Evolutionary conservation across 2,329 filamentous ascomycete genomes (phyloP), one percentile per base, ranked within the genome.

Genomic region (Fusarium falciforme): DNA sequence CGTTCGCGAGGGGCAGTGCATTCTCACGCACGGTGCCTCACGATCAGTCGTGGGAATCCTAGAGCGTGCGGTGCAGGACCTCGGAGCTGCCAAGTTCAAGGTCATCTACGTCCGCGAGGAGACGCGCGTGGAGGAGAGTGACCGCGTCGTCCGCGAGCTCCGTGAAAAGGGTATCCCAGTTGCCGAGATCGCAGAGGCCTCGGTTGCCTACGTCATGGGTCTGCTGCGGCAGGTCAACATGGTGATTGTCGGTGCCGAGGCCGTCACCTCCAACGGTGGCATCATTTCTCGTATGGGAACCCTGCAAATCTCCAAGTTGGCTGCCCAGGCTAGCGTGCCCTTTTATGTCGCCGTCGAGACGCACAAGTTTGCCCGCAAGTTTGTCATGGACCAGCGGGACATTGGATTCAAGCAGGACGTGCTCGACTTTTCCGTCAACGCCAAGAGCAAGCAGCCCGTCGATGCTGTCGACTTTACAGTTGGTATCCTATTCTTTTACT

Each of bases 311-410:
- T 95, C 94, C 2, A 86, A 94, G 76, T 85, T 98, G 61, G 95
- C 95, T 6, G 92, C 92, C 78, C 82, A 83, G 31, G 86, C 86
- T 52, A 90, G 92, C 42, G 92, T 94, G 72, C 93, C 93, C 0
- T 94, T 98, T 77, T 98, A 97, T 79, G 95, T 98, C 20, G 95
- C 96, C 6, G 93, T 93, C 1, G 96, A 99, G 85, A 97, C 94
- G 78, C 96, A 99, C 87, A 99, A 99, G 85, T 98, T 99, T 80
- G 94, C 97, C 54, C 89, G 95, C 78, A 88, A 96, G 64, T 96
- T 95, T 78, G 94, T 96, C 1, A 85, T 96, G 25, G 91, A 92
- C 72, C 94, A 98, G 83, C 90, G 92, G 68, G 93, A 96, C 79
- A 85, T 97, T 67, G 93, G 93, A 0, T 85, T 97, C 74, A 89